Evolutionary conservation across 441 rosid species (phyloP), one percentile per base, ranked within the genome.

Genomic region (Melastoma candidum): DNA sequence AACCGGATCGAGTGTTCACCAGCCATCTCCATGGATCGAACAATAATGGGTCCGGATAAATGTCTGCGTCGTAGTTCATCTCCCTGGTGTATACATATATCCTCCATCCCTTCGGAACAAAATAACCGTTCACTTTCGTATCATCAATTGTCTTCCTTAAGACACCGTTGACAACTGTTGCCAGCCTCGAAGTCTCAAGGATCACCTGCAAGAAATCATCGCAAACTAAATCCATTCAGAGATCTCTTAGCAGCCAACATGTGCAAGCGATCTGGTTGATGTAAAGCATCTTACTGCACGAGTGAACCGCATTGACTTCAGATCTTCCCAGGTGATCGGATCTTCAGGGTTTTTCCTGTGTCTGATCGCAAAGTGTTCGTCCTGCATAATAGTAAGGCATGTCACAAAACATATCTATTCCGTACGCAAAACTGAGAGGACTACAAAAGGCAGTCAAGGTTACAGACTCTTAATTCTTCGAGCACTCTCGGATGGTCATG

Each of bases 11-110:
- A 45, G 41, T 32, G 41, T 36, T 10, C 4, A 67, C 61, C 68
- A 73, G 55, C 81, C 81, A 76, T 65, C 81, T 76, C 76, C 78
- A 70, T 3, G 81, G 81, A 58, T 65, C 63, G 59, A 76, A 76
- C 11, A 63, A 51, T 4, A 65, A 57, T 14, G 76, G 75, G 46
- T 70, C 78, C 3, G 68, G 71, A 50, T 71, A 69, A 0, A 65
- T 48, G 32, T 51, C n/a, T n/a, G 71, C 69, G 25, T 74, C 73
- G 55, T 69, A 71, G 63, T 74, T 71, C 44, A 53, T 67, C 49
- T 77, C 79, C 46, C 82, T 69, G 12, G 68, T 61, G 64, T 74
- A 72, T 1, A 77, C 69, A 39, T 69, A 71, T 53, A 77, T 67
- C 57, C 69, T 69, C 79, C 82, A 67, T 56, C 73, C 79, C 62